phyloP scores from a whole-genome alignment of 2,329 filamentous ascomycete species.

The Macrophomina pseudophaseolina region DNA sequence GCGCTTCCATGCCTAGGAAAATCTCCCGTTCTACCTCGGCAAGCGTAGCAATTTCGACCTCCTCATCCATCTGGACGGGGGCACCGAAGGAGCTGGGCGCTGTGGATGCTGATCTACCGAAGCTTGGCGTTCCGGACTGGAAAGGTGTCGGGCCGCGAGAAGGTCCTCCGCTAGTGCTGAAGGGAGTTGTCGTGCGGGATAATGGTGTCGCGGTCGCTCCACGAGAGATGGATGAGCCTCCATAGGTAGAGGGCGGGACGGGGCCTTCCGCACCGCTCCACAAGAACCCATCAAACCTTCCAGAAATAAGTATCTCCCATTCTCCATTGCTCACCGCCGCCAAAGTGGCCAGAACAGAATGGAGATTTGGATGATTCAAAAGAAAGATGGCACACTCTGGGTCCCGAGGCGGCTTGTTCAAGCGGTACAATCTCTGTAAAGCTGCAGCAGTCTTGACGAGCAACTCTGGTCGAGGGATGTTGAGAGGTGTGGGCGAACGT shows the following conservation, averaged over 20 bases:
- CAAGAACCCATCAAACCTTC: slow-evolving; percentile 92
- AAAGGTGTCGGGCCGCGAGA: slow-evolving; percentile 57
- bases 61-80: slow-evolving; percentile 88
- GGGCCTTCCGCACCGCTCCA: slow-evolving; percentile 83
- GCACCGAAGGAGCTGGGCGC: slow-evolving; percentile 60
- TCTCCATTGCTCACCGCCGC: slow-evolving; percentile 89
- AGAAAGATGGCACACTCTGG: slow-evolving; percentile 86
- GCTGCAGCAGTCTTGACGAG: slow-evolving; percentile 77
- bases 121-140: slow-evolving; percentile 27
- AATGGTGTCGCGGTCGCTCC: slow-evolving; percentile 46
- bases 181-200: slow-evolving; percentile 56
- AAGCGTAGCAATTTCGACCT: slow-evolving; percentile 86
- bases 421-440: slow-evolving; percentile 82
- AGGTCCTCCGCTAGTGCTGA: slow-evolving; percentile 58
- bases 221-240: slow-evolving; percentile 32
- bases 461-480: slow-evolving; percentile 70
- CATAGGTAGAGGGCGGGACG: slow-evolving; percentile 32
- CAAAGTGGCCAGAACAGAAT: slow-evolving; percentile 85
- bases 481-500: slow-evolving; percentile 70
- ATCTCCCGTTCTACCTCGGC: slow-evolving; percentile 94
- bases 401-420: slow-evolving; percentile 75
- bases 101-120: slow-evolving; percentile 30
- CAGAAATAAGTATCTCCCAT: slow-evolving; percentile 94
- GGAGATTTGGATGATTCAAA: slow-evolving; percentile 78
- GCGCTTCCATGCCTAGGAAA: slow-evolving; percentile 88